Evolutionary conservation across 345 rosid species (phyloP), one percentile per base, ranked within the genome.

Genomic region (Hibiscus mutabilis): DNA sequence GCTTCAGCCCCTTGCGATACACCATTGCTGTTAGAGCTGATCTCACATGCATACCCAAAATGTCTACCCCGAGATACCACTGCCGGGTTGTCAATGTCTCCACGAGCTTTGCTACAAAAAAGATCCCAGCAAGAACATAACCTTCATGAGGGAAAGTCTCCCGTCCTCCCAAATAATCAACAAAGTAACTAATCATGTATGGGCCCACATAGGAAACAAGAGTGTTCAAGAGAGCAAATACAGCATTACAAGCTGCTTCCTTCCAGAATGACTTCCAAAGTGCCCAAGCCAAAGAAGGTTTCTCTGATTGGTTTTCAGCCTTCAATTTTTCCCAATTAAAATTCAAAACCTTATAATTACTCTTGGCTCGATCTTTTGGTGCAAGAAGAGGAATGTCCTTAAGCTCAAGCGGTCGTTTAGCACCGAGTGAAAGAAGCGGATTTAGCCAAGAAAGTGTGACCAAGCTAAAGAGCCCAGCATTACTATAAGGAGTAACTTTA

Each of bases 61-160:
- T 96, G 83, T 96, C 99, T 61, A 96, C 99, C 59, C 99, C 99
- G 19, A 96, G 92, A 83, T 96, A 96, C 99, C 99, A 96, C 76
- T 96, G 99, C 59, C 99, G 84, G 67, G 97, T 92, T 19, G 98
- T 87, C 66, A 96, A 58, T n/a, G 99, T 92, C 88, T 96, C 99
- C 60, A 82, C 78, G 70, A 96, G 96, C 88, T 96, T 96, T 18
- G 99, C 93, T 9, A 82, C 61, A 72, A 96, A 96, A 87, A 96
- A 96, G 69, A 87, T 85, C 68, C 98, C 98, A 3, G 98, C 98
- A 70, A 96, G 96, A 75, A 92, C 78, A 76, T 92, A 96, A 60
- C 99, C 99, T 80, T 96, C 98, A 58, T 96, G 93, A 69, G 84
- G 96, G 77, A 89, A 83, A 65, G 87, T 88, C 92, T 89, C 90